phyloP scores from a whole-genome alignment of 345 rosid species.

The Eucalyptus tenuipes region DNA sequence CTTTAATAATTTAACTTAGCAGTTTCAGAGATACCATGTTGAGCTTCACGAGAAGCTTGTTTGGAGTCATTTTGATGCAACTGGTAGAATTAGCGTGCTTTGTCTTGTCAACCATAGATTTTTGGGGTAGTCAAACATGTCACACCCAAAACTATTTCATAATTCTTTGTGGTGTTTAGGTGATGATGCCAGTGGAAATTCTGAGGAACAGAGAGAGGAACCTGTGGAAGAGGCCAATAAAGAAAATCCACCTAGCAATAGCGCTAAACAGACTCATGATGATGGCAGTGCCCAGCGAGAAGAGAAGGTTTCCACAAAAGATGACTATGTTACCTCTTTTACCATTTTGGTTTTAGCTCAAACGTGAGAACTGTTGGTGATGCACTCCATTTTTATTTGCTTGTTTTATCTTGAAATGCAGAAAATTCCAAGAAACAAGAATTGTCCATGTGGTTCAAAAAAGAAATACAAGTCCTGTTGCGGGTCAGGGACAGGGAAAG shows the following conservation, averaged over 20 bases:
- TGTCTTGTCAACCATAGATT: background rate
- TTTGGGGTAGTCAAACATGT: background rate
- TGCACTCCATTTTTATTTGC: background rate
- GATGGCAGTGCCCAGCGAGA: slow-evolving; percentile 17
- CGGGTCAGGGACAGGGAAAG: slow-evolving; percentile 41
- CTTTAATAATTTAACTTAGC: background rate
- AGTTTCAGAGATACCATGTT: background rate
- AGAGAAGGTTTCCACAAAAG: slow-evolving; percentile 37
- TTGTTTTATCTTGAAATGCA: slow-evolving; percentile 3
- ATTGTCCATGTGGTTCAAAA: slow-evolving; percentile 81
- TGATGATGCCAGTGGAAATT: slow-evolving; percentile 13
- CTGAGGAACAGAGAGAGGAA: slow-evolving; percentile 22
- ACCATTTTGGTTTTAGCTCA: background rate
- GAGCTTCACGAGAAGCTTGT: background rate
- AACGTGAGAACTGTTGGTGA: background rate
- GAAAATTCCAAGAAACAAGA: slow-evolving; percentile 60
- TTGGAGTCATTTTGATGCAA: background rate
- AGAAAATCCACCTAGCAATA: slow-evolving; percentile 17
- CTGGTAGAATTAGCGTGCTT: background rate
- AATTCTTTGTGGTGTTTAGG: slow-evolving; percentile 7
- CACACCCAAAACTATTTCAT: background rate
- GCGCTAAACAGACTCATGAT: slow-evolving; percentile 8
- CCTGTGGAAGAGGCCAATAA: slow-evolving; percentile 1
- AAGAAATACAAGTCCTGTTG: slow-evolving; percentile 88
- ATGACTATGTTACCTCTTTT: background rate